phyloP scores from a whole-genome alignment of 2,329 filamentous ascomycete genomes.

The Emericellopsis cladophorae region DNA sequence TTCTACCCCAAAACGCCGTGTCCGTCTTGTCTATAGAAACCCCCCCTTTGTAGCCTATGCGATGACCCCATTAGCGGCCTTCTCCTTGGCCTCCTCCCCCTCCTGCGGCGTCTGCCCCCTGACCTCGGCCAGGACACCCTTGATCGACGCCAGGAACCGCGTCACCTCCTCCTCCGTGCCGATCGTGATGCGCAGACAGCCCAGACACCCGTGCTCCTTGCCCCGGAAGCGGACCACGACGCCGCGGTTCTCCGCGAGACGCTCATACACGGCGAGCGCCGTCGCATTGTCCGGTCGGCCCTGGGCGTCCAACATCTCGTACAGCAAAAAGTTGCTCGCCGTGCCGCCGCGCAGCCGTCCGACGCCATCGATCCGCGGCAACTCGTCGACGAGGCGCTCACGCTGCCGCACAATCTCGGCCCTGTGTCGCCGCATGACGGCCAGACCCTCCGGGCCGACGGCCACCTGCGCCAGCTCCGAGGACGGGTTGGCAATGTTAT shows the following conservation, averaged over 20 bases:
- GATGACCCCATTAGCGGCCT: constrained; percentile 20
- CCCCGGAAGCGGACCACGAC: constrained; percentile 92
- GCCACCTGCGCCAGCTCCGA: constrained; percentile 68
- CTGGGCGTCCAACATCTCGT: constrained; percentile 65
- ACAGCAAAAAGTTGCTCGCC: constrained; percentile 81
- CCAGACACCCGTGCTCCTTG: constrained; percentile 79
- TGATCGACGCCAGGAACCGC: constrained; percentile 60
- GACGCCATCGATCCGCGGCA: constrained; percentile 65
- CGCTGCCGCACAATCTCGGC: constrained; percentile 64
- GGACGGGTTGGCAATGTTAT: constrained; percentile 86
- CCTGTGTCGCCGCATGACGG: constrained; percentile 59
- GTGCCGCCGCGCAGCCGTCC: constrained; percentile 70
- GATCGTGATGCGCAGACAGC: constrained; percentile 83
- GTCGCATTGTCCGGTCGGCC: constrained; percentile 68
- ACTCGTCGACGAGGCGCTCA: constrained; percentile 57
- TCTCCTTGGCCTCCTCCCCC: constrained; percentile 22
- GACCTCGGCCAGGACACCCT: constrained; percentile 32
- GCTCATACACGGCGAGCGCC: constrained; percentile 72
- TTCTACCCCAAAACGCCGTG: background rate
- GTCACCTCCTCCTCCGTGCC: constrained; percentile 82
- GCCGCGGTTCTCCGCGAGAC: constrained; percentile 70
- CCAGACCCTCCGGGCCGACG: constrained; percentile 52
- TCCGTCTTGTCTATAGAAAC: background rate
- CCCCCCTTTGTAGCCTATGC: constrained; percentile 11
- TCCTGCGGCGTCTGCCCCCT: constrained; percentile 12